Conservation (phyloP, 1,284 basidiomycete species). For the Rhodotorula sp. region DNA sequence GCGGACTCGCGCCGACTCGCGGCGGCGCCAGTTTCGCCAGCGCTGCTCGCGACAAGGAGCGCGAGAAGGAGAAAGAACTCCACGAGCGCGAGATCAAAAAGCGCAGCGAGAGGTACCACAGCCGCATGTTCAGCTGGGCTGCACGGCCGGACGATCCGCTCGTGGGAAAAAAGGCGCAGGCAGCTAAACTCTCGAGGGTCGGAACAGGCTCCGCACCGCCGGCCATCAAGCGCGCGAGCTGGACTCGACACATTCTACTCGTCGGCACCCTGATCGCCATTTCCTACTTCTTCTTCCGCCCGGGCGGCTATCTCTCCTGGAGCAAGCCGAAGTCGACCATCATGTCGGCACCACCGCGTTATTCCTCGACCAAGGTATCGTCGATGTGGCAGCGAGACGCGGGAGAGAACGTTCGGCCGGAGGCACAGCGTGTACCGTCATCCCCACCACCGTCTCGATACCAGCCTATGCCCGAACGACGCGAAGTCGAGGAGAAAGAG, state of each 20-base stretch:
- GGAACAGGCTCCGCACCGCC: background rate
- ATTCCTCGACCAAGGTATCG: background rate
- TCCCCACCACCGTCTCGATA: background rate
- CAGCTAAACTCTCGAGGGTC: background rate
- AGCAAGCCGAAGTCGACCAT: slow-evolving; percentile 10
- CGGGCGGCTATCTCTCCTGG: background rate
- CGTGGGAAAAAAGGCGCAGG: slow-evolving; percentile 1
- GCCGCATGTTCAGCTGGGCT: slow-evolving; percentile 33
- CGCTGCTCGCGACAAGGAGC: slow-evolving; percentile 35
- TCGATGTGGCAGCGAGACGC: background rate
- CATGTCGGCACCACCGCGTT: background rate
- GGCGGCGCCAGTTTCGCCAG: slow-evolving; percentile 25
- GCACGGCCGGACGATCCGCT: slow-evolving; percentile 15
- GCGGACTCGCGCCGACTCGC: background rate
- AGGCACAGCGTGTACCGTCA: background rate
- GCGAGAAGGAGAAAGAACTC: slow-evolving; percentile 29
- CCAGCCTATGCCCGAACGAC: background rate
- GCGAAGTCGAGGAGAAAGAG: background rate
- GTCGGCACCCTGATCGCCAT: background rate
- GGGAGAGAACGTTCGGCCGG: background rate
- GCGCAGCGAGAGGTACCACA: slow-evolving; percentile 17
- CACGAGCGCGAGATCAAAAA: slow-evolving; percentile 14
- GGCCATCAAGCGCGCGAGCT: background rate
- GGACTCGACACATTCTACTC: background rate
- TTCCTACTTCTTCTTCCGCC: background rate